Conservation (phyloP, 345 rosid species). For the Noccaea bulbosa region DNA sequence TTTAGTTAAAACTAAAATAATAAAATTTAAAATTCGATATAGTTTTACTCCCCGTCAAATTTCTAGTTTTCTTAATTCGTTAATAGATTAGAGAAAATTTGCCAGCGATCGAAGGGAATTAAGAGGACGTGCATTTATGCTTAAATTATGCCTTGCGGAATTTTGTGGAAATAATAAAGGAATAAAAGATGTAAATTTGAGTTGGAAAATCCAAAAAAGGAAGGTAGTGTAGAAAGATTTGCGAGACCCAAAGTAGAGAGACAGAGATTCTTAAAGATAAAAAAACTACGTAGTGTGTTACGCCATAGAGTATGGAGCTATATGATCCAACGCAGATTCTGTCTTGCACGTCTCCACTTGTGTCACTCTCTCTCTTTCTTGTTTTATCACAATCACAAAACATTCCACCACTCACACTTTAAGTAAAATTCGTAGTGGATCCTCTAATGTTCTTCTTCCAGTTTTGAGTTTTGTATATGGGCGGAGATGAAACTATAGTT, state of each 20-base stretch:
- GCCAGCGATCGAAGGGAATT: background rate
- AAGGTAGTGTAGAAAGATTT: constrained; percentile 12
- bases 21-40: too few species aligned
- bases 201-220: constrained; percentile 17
- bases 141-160: constrained; percentile 10
- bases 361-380: constrained; percentile 10
- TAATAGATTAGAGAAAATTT: background rate
- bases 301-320: background rate
- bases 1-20: too few species aligned
- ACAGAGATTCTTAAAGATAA: constrained; percentile 8
- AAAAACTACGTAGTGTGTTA: background rate
- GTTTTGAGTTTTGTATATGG: too few species aligned
- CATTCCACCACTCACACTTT: constrained; percentile 12
- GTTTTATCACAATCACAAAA: constrained; percentile 8
- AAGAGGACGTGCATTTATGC: constrained; percentile 18
- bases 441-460: constrained; percentile 1
- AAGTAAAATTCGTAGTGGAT: background rate
- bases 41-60: too few species aligned
- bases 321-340: constrained; percentile 16
- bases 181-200: background rate
- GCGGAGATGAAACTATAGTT: too few species aligned
- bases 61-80: background rate
- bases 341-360: constrained; percentile 28
- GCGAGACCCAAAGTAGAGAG: constrained; percentile 13
- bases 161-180: background rate